Evolutionary conservation across 768 basidiomycete genomes (phyloP).

Genomic region (Calocybe cyanea): DNA sequence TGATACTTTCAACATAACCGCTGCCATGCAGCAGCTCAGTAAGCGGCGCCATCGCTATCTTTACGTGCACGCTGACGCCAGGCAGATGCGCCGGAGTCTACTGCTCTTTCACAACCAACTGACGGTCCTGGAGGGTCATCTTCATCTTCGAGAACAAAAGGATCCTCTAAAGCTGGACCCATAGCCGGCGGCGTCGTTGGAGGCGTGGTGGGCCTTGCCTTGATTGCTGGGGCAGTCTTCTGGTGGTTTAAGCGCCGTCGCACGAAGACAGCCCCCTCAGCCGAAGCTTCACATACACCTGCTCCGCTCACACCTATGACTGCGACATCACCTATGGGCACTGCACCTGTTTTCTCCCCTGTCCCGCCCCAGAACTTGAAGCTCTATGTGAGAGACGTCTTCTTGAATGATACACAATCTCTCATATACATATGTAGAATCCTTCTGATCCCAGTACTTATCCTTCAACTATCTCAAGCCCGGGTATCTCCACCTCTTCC

Average conservation of each 20-base stretch:
- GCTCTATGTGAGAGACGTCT: constrained; percentile 33
- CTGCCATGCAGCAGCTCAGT: constrained; percentile 26
- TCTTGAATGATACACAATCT: background rate
- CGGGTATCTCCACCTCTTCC: constrained; percentile 10
- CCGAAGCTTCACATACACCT: constrained; percentile 13
- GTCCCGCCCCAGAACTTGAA: constrained; percentile 26
- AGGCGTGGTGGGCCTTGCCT: constrained; percentile 42
- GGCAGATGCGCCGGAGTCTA: constrained; percentile 33
- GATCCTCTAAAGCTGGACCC: constrained; percentile 35
- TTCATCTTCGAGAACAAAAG: constrained; percentile 10
- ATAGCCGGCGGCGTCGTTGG: constrained; percentile 64
- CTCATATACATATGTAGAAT: constrained; percentile 20
- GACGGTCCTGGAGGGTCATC: constrained; percentile 16
- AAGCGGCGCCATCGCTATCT: background rate
- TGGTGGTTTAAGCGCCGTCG: constrained; percentile 26
- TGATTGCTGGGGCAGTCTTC: constrained; percentile 32
- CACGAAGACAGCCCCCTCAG: constrained; percentile 18
- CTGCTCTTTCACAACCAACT: constrained; percentile 20
- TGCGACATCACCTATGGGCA: constrained; percentile 15
- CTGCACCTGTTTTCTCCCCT: constrained; percentile 13
- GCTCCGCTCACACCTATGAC: constrained; percentile 5
- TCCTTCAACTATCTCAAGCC: constrained; percentile 21
- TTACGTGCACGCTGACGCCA: background rate
- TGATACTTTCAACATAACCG: constrained; percentile 29
- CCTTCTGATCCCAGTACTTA: constrained; percentile 41